phyloP scores from a whole-genome alignment of 805 yeast genomes.

The Kregervanrija fluxuum region DNA sequence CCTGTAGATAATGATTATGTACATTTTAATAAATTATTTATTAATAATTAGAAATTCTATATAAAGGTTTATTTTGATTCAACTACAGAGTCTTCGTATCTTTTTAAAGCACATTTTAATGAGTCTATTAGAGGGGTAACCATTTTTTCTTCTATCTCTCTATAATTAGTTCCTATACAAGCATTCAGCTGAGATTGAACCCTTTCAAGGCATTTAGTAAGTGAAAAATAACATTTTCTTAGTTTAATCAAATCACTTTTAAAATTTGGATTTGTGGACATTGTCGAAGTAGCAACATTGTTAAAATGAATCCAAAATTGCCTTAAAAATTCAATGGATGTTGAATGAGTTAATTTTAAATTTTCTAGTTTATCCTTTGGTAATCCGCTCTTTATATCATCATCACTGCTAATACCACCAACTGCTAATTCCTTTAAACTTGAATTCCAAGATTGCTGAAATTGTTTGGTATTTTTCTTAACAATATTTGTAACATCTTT shows the following conservation, averaged over 20 bases:
- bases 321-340: slow-evolving; percentile 66
- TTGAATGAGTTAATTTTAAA: slow-evolving; percentile 56
- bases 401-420: slow-evolving; percentile 7
- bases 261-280: slow-evolving; percentile 24
- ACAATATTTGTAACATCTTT: slow-evolving; percentile 40
- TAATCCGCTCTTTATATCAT: slow-evolving; percentile 27
- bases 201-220: slow-evolving; percentile 40
- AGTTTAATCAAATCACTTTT: slow-evolving; percentile 27
- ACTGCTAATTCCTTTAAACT: slow-evolving; percentile 9
- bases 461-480: slow-evolving; percentile 48
- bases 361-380: slow-evolving; percentile 31
- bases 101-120: slow-evolving; percentile 37
- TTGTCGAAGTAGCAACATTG: slow-evolving; percentile 23
- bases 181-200: slow-evolving; percentile 26
- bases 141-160: slow-evolving; percentile 13
- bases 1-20: neutral
- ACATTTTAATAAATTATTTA: neutral
- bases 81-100: slow-evolving; percentile 36
- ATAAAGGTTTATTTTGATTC: slow-evolving; percentile 9
- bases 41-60: neutral
- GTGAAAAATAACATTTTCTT: slow-evolving; percentile 40
- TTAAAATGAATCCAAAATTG: slow-evolving; percentile 68
- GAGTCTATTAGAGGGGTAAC: slow-evolving; percentile 40
- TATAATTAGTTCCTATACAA: slow-evolving; percentile 11
- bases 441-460: slow-evolving; percentile 38